Evolutionary conservation across 1,284 basidiomycete genomes (phyloP), one percentile per base, ranked within the genome.

Genomic region (Ustilago trichophora): DNA sequence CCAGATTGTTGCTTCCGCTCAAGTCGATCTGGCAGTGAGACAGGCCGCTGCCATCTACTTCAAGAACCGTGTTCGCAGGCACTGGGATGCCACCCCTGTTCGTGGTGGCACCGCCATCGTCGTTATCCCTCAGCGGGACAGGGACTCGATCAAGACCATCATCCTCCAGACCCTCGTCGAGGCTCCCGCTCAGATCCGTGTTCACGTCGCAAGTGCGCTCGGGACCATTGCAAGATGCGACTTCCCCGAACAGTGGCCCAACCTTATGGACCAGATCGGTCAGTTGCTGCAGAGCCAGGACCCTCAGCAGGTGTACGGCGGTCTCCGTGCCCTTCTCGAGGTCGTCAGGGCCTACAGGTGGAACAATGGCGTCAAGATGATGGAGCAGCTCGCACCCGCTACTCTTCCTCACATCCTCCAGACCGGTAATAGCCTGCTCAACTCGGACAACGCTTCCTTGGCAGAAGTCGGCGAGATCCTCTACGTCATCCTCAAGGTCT

Each of bases 31-130:
- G 12, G 42, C 74, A 3, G 59, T 76, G 8, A 63, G 79, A 22
- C 79, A 80, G 50, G 79, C 79, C 1, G 70, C 78, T 10, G 62
- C 79, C 19, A 75, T 81, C 56, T 78, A 80, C 63, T 56, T 76
- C 24, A 81, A 81, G 65, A 81, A 81, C 56, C 76, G 79, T 40
- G 66, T 80, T 10, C 51, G 71, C 10, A 44, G 66, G 4, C 59
- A 69, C 18, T 81, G 79, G 79, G 78, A 79, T 38, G 21, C 52
- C n/a, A 36, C 49, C 11, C 42, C 60, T 3, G 49, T 45, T 16
- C 53, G 64, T 16, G 43, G 50, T 15, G 58, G 26, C 19, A 54
- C 59, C 13, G 31, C 40, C 2, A 15, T 48, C 15, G 34, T 46
- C 13, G 53, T 38, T 22, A 72, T 80, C 22, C 56, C 73, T 4